Base-by-base conservation (phyloP, 176 grass and related monocot species). In the Cymbopogon citratus region DNA sequence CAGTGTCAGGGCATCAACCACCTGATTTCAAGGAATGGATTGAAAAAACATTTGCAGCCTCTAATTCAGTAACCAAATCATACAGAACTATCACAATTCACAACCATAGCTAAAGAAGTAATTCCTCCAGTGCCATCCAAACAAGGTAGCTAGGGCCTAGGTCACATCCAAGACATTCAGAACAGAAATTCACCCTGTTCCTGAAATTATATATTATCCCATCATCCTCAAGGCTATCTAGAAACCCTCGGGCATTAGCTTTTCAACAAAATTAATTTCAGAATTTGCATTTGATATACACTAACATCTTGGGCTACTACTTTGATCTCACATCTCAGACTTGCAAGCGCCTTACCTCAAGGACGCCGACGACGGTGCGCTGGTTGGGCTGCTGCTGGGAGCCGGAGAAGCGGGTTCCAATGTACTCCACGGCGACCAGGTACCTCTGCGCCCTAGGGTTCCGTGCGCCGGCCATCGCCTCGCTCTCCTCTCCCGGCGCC, bases 341-440 rank as follows among this genome's bases (percentile, higher is more conserved):
- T 61, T 63, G 33, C 66, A 48, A 69, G 21, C 15, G 73, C 25
- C 69, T 84, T 73, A 98, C 92, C 96, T 95, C 89, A 35, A 98
- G 92, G 80, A 87, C 90, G 19, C 96, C 96, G 31, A 91, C 87
- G 39, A 93, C 96, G 12, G 96, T 98, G n/a, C 96, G 88, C 40
- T 82, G 90, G 74, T 92, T 79, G 48, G 88, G 90, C 74, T 95
- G 92, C 87, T 87, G 86, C 87, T 95, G 96, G 34, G 92, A 98
- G 26, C 96, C 91, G 13, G 79, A 93, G 89, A 98, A 98, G 49
- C 87, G 88, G 71, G 92, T 93, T 46, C 92, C 96, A 7, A 88
- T 56, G 85, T 95, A 98, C 89, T 98, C 96, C 66, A 98, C 87
- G 1, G 92, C 85, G 23, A 98, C 73, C 57, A 98, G 87, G 74